Evolutionary conservation across 2,329 filamentous ascomycete species (phyloP).

Genomic region (Ilyonectria sp.): DNA sequence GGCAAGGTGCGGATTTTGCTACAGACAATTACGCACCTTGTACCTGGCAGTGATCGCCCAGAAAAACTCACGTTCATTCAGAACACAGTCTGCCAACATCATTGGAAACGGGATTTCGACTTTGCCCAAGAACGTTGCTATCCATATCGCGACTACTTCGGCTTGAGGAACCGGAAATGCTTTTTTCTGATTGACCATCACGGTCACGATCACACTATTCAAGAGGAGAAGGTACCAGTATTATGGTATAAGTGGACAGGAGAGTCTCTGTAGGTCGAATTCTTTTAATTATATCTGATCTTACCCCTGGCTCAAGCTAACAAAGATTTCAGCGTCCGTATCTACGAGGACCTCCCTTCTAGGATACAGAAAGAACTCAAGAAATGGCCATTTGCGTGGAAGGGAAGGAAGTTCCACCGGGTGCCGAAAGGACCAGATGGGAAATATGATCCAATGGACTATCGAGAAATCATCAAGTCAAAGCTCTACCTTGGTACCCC

Average conservation of each 20-base stretch:
- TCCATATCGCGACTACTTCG: conserved; percentile 26
- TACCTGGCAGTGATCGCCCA: conserved; percentile 25
- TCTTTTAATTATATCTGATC: conserved; percentile 3
- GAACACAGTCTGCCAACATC: conserved; percentile 30
- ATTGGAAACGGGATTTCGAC: conserved; percentile 35
- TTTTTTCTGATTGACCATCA: conserved; percentile 38
- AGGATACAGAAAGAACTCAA: conserved; percentile 27
- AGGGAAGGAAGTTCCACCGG: conserved; percentile 26
- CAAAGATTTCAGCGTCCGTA: conserved; percentile 9
- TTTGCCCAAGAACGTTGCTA: conserved; percentile 21
- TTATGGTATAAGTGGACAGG: conserved; percentile 38
- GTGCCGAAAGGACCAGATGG: conserved; percentile 20
- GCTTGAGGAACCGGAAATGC: conserved; percentile 28
- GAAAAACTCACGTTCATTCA: conserved; percentile 27
- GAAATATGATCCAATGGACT: conserved; percentile 18
- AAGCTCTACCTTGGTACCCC: conserved; percentile 8
- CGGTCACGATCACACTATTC: conserved; percentile 24
- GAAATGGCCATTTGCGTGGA: conserved; percentile 35
- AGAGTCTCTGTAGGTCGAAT: conserved; percentile 31
- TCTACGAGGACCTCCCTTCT: conserved; percentile 21
- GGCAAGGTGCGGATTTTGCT: conserved; percentile 31
- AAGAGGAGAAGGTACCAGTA: conserved; percentile 29
- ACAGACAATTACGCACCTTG: conserved; percentile 30
- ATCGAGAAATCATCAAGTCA: conserved; percentile 23
- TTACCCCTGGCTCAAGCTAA: conserved; percentile 15